Evolutionary conservation across 441 rosid species (phyloP).

Genomic region (Euphorbia corollata): DNA sequence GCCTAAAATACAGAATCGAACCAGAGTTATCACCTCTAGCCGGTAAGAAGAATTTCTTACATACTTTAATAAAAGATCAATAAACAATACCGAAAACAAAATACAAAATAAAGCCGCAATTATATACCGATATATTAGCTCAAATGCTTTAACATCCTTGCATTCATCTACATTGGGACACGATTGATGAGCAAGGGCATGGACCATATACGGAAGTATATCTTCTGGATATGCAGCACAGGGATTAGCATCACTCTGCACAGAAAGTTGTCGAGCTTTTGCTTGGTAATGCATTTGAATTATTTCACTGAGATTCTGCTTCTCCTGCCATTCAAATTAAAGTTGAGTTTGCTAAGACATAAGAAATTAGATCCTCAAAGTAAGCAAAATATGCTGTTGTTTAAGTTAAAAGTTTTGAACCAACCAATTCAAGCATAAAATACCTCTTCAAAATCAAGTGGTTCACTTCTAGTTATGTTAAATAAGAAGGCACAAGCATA

Average conservation of each 20-base stretch:
- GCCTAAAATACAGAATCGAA: conserved; percentile 44
- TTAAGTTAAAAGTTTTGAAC: conserved; percentile 13
- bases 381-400: neutral
- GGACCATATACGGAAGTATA: conserved; percentile 71
- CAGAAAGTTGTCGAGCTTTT: conserved; percentile 65
- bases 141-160: conserved; percentile 86
- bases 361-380: no score
- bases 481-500: conserved; percentile 84
- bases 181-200: conserved; percentile 80
- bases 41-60: neutral
- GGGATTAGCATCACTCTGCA: conserved; percentile 63
- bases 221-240: conserved; percentile 53
- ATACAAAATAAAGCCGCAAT: conserved; percentile 4
- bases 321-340: conserved; percentile 60
- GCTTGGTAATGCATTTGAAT: conserved; percentile 82
- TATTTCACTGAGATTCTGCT: conserved; percentile 76
- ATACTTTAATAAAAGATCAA: conserved; percentile 5
- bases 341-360: conserved; percentile 8
- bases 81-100: neutral
- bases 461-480: conserved; percentile 39
- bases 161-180: conserved; percentile 77
- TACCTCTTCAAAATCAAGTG: conserved; percentile 76
- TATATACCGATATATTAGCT: conserved; percentile 63
- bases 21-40: neutral
- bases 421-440: conserved; percentile 22